Evolutionary conservation across 371 early-diverging fungal genomes (phyloP).

Genomic region (Mortierella sp.): DNA sequence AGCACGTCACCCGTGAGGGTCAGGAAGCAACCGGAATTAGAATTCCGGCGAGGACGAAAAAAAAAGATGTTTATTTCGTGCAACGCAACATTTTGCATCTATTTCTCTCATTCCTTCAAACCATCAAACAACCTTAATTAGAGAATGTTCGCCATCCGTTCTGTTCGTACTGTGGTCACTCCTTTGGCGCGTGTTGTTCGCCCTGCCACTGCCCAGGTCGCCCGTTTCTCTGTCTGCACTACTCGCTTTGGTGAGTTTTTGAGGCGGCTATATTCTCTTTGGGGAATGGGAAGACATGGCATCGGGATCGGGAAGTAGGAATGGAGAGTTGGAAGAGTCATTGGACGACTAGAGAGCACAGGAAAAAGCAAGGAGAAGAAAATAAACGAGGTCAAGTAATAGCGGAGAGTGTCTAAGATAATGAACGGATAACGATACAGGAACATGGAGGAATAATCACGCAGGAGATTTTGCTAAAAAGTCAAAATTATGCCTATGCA

Average conservation of each 20-base stretch:
- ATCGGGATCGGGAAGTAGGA: no score
- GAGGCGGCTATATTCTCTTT: neutral
- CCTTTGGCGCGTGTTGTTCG: slow-evolving; percentile 41
- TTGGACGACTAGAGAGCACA: no score
- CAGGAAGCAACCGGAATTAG: slow-evolving; percentile 8
- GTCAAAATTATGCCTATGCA: no score
- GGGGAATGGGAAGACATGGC: no score
- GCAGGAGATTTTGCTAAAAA: no score
- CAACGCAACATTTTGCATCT: neutral
- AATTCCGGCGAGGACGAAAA: slow-evolving; percentile 5
- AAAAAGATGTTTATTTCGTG: slow-evolving; percentile 1
- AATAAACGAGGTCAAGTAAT: no score
- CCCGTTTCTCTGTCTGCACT: slow-evolving; percentile 52
- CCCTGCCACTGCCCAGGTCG: slow-evolving; percentile 29
- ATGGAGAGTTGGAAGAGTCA: no score
- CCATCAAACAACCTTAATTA: slow-evolving; percentile 6
- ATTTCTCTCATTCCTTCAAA: neutral
- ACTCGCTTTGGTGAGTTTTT: slow-evolving; percentile 53
- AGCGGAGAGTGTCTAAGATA: no score
- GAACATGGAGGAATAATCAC: no score
- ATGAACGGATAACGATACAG: no score
- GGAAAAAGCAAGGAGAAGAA: no score
- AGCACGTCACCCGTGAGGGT: no score
- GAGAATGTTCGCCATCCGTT: slow-evolving; percentile 50
- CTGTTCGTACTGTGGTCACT: slow-evolving; percentile 39